Percentiles rank a stretch among this genome's conserved stretches.
Evolutionary conservation across 192 early-diverging fungal species (phyloP).

Genomic region (Helicostylum pulchrum): DNA sequence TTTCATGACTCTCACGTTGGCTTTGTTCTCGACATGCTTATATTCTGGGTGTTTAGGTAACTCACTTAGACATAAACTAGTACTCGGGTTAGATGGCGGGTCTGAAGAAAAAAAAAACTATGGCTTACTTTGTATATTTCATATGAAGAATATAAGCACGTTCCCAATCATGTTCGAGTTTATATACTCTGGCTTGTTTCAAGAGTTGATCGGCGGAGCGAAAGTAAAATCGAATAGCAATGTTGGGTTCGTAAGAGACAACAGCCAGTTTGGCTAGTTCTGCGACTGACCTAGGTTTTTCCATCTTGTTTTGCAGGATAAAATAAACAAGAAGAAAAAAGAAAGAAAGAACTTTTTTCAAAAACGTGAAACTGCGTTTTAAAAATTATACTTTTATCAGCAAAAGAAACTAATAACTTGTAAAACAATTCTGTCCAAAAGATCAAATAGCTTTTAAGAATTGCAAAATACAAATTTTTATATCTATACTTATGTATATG

Average conservation of each 20-base stretch:
- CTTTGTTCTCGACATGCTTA: conserved; percentile 44
- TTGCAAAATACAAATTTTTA: too few relatives aligned
- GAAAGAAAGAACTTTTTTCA: too few relatives aligned
- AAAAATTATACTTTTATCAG: too few relatives aligned
- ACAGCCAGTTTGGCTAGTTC: conserved; percentile 35
- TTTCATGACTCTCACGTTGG: conserved; percentile 13
- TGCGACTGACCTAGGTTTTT: conserved; percentile 23
- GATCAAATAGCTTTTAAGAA: too few relatives aligned
- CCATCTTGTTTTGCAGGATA: too few relatives aligned
- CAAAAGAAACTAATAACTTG: too few relatives aligned
- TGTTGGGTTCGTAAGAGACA: conserved; percentile 31
- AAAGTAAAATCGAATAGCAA: conserved; percentile 44
- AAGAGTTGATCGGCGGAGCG: conserved; percentile 43
- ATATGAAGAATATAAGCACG: conserved; percentile 71
- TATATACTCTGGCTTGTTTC: conserved; percentile 55
- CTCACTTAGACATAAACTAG: conserved; percentile 56
- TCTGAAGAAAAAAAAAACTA: not conserved
- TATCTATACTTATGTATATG: too few relatives aligned
- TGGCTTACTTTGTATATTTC: conserved; percentile 55
- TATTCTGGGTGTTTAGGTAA: conserved; percentile 57
- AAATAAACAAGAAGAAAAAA: too few relatives aligned
- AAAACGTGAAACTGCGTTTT: too few relatives aligned
- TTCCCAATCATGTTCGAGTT: conserved; percentile 62
- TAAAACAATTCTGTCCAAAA: too few relatives aligned
- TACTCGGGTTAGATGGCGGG: not conserved